phyloP scores from a whole-genome alignment of 805 yeast genomes.

The Phaffomyces antillensis region DNA sequence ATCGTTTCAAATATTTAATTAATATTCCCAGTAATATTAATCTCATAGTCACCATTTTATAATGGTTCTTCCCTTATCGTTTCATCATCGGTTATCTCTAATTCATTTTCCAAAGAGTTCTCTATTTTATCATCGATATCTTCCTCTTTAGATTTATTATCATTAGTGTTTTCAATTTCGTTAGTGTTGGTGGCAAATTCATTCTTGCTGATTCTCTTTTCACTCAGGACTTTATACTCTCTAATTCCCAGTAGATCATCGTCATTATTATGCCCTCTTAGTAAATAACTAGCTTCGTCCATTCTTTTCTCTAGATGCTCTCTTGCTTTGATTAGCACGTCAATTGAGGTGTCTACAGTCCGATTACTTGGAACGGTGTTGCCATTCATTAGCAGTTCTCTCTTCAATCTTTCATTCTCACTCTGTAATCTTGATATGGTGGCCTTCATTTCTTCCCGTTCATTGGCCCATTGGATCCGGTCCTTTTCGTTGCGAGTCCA shows the following conservation, averaged over 20 bases:
- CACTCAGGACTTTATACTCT: background rate
- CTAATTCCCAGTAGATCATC: background rate
- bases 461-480: slow-evolving; percentile 53
- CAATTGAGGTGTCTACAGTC: slow-evolving; percentile 1
- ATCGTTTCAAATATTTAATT: no score
- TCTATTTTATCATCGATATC: no score
- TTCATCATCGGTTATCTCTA: no score
- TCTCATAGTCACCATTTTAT: background rate
- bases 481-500: slow-evolving; percentile 57
- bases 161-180: no score
- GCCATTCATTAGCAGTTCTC: slow-evolving; percentile 2
- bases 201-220: background rate
- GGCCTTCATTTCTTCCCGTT: slow-evolving; percentile 52
- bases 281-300: slow-evolving; percentile 22
- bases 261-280: slow-evolving; percentile 14
- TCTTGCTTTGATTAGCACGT: slow-evolving; percentile 19
- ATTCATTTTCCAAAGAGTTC: no score
- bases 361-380: background rate
- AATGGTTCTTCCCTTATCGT: background rate
- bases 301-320: slow-evolving; percentile 21
- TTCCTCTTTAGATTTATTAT: no score
- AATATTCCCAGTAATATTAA: background rate
- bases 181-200: no score
- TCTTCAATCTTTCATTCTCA: slow-evolving; percentile 36
- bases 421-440: slow-evolving; percentile 45